Conservation (phyloP, 1,284 basidiomycete species). For the Fomitopsis betulina region DNA sequence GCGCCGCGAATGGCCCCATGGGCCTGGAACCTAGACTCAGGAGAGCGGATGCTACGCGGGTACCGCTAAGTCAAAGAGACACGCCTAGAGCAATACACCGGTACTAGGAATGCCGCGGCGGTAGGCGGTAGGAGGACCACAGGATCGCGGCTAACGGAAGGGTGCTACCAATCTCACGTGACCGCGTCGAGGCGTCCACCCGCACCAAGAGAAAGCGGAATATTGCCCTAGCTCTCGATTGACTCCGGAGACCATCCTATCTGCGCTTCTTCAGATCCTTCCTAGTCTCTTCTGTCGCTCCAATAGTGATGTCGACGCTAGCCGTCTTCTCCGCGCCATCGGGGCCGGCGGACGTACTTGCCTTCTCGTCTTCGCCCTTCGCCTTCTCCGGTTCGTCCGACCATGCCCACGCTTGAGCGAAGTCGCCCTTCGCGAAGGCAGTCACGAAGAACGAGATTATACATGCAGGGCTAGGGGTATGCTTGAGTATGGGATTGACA, state of each 20-base stretch:
- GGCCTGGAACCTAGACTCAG: too few relatives aligned
- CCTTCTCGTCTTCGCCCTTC: slow-evolving; percentile 7
- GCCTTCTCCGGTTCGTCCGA: slow-evolving; percentile 35
- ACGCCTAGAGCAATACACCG: too few relatives aligned
- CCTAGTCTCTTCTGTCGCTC: background rate
- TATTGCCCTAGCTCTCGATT: too few relatives aligned
- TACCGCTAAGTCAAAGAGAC: too few relatives aligned
- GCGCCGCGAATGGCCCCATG: too few relatives aligned
- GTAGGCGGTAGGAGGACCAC: too few relatives aligned
- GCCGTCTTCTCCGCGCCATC: background rate
- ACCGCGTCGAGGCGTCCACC: background rate
- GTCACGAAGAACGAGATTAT: slow-evolving; percentile 57
- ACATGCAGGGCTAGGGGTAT: slow-evolving; percentile 53
- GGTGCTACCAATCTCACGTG: too few relatives aligned
- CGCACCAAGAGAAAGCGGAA: background rate
- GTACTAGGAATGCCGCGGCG: too few relatives aligned
- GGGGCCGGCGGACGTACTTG: background rate
- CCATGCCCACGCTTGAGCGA: slow-evolving; percentile 62
- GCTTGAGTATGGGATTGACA: background rate
- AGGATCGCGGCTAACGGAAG: too few relatives aligned
- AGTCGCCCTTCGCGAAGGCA: slow-evolving; percentile 51
- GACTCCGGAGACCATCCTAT: background rate
- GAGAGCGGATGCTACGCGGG: too few relatives aligned
- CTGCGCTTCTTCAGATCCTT: background rate
- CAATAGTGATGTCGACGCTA: background rate